Evolutionary conservation across 1,284 basidiomycete species (phyloP), one percentile per base, ranked within the genome.

Genomic region (Malassezia japonica): DNA sequence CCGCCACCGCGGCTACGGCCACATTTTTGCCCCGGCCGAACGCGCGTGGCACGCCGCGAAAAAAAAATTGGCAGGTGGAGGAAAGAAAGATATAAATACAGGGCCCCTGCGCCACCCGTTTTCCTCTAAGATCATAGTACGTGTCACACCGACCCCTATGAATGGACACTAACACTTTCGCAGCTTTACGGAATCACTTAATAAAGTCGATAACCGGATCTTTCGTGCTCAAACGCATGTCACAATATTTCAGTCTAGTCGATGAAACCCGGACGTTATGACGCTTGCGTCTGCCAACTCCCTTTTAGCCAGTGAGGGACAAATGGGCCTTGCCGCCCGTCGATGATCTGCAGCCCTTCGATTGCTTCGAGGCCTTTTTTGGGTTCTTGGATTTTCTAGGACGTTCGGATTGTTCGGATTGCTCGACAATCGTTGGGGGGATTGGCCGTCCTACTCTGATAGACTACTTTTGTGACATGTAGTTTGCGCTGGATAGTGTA

Each of bases 171-270:
- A 40, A 40, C 38, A 40, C 38, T 27, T n/a, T 18, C 13, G 10
- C 38, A 40, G 38, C 64, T 66, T 66, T 64, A 66, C 64, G 62
- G 64, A 66, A 66, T 66, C 64, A 66, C 64, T 66, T 66, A 66
- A 66, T 66, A 66, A 62, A 66, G 64, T 66, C 57, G 64, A 66
- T 66, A 52, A 62, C 64, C 64, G 62, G 55, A 64, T 66, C 59
- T 62, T 63, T 60, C 62, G 62, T 64, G 62, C 64, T 62, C 61
- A 62, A 66, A 62, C 60, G 61, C 61, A 64, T 64, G 64, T 61
- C 64, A 66, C 64, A 62, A 51, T 59, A 62, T 62, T 62, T 66
- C 64, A 66, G 49, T 60, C 64, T 62, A 66, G 64, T 62, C 53
- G 64, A 66, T 66, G 64, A 66, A 66, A 57, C 47, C 62, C 61